Evolutionary conservation across 768 basidiomycete genomes (phyloP).

Genomic region (Pleurotus eryngii): DNA sequence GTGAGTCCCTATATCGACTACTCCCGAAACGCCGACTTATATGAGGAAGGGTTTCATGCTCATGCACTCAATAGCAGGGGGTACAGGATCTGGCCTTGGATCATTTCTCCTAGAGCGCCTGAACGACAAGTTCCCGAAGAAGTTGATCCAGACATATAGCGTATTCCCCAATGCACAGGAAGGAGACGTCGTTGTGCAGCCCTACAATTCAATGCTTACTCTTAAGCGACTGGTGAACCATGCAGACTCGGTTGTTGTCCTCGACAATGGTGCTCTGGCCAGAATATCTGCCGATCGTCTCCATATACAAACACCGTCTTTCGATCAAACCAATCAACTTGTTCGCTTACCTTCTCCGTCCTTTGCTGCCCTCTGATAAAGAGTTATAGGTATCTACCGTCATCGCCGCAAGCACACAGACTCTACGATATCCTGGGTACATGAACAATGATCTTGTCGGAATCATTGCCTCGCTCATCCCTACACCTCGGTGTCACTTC

Average conservation of each 20-base stretch:
- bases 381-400: constrained; percentile 82
- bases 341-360: constrained; percentile 35
- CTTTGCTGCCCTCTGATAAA: neutral
- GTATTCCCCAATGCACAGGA: constrained; percentile 95
- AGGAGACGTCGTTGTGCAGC: constrained; percentile 96
- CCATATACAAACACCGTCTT: constrained; percentile 82
- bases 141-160: constrained; percentile 98
- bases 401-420: constrained; percentile 96
- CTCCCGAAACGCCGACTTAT: neutral
- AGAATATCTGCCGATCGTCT: constrained; percentile 91
- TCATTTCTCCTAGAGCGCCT: constrained; percentile 96
- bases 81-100: constrained; percentile 96
- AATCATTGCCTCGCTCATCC: constrained; percentile 94
- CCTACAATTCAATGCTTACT: constrained; percentile 93
- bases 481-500: constrained; percentile 96
- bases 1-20: constrained; percentile 35
- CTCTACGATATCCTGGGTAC: constrained; percentile 94
- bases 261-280: constrained; percentile 93
- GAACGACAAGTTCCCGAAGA: constrained; percentile 98
- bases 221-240: constrained; percentile 93
- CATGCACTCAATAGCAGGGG: constrained; percentile 98
- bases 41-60: constrained; percentile 91
- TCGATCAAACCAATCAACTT: constrained; percentile 90
- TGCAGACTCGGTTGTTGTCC: constrained; percentile 94
- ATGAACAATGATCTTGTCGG: constrained; percentile 99